Conservation (phyloP, 2,329 filamentous ascomycete species). For the Clarireedia homoeocarpa region DNA sequence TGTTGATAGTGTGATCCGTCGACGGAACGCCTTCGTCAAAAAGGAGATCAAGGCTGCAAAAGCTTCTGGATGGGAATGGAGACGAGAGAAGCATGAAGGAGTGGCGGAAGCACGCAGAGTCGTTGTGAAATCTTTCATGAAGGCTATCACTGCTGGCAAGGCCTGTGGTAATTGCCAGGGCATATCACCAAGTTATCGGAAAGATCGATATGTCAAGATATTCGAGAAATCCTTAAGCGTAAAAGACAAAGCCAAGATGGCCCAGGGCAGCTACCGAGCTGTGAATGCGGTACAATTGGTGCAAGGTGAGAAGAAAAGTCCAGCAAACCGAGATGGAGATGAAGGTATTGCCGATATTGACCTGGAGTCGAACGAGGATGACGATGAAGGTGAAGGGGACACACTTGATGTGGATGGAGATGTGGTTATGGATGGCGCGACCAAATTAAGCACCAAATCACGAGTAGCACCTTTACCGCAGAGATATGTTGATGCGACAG, state of each 20-base stretch:
- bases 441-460: slow-evolving; percentile 29
- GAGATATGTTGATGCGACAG: slow-evolving; percentile 72
- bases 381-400: slow-evolving; percentile 36
- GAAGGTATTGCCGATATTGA: slow-evolving; percentile 65
- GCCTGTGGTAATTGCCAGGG: slow-evolving; percentile 61
- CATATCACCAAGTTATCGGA: slow-evolving; percentile 75
- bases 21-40: slow-evolving; percentile 62
- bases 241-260: slow-evolving; percentile 74
- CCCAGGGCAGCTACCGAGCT: slow-evolving; percentile 51
- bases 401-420: slow-evolving; percentile 47
- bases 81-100: slow-evolving; percentile 67
- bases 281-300: slow-evolving; percentile 28
- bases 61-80: slow-evolving; percentile 35
- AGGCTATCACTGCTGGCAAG: slow-evolving; percentile 59
- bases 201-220: slow-evolving; percentile 87
- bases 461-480: slow-evolving; percentile 42
- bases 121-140: slow-evolving; percentile 75
- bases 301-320: slow-evolving; percentile 34
- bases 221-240: slow-evolving; percentile 72
- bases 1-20: slow-evolving; percentile 41
- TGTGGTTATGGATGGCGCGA: slow-evolving; percentile 43
- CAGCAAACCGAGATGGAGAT: slow-evolving; percentile 36
- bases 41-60: slow-evolving; percentile 55
- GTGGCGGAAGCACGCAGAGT: slow-evolving; percentile 67
- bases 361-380: slow-evolving; percentile 40